Percentiles rank a stretch among this genome's conserved stretches.
Conservation (phyloP, 352 stramenopile genomes). For the Globisporangium cederbergense region DNA sequence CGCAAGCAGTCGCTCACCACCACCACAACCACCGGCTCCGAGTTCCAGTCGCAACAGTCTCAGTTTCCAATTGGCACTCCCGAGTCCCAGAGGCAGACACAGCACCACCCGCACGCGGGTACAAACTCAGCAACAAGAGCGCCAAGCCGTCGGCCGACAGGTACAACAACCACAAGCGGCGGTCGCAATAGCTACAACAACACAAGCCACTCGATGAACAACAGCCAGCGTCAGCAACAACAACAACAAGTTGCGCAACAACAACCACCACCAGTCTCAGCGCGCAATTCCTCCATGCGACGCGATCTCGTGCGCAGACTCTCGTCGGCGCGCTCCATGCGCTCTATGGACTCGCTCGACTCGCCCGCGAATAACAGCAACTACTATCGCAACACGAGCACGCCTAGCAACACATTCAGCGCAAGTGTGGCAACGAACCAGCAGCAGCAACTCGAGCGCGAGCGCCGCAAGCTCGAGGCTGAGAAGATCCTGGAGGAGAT, state of each 20-base stretch:
- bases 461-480: conserved; percentile 44
- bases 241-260: not conserved
- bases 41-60: conserved; percentile 6
- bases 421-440: conserved; percentile 6
- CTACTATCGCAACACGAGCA: not conserved
- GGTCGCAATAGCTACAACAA: not conserved
- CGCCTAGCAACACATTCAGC: not conserved
- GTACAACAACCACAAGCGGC: not conserved
- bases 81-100: not conserved
- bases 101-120: not conserved
- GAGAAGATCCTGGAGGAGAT: conserved; percentile 73
- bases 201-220: not conserved
- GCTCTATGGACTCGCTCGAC: conserved; percentile 14
- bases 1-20: conserved; percentile 1
- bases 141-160: not conserved
- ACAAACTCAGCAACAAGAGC: not conserved
- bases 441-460: conserved; percentile 19
- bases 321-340: conserved; percentile 14
- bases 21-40: not conserved
- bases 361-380: conserved; percentile 3
- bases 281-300: not conserved
- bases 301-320: conserved; percentile 13
- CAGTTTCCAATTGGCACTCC: conserved; percentile 13
- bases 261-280: not conserved
- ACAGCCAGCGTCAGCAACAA: not conserved